Evolutionary conservation across 192 early-diverging fungal genomes (phyloP), one percentile per base, ranked within the genome.

Genomic region (Jimgerdemannia flammicorona): DNA sequence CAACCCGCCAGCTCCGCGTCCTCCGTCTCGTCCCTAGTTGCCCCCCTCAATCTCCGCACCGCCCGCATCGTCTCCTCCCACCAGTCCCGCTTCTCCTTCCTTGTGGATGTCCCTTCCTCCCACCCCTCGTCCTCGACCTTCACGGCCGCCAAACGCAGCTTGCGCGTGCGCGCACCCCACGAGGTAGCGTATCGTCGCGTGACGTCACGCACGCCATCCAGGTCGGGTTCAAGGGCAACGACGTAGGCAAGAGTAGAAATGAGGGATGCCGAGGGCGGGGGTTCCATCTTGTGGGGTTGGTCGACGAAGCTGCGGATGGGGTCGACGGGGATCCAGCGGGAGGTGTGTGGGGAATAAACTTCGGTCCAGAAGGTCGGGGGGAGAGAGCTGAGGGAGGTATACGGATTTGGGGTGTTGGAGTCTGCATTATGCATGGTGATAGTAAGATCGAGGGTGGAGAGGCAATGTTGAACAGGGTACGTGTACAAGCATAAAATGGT

Each of bases 291-390:
- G 11, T 81, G 67, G 20, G 92, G 80, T 10, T 85, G 70, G 70
- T 89, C 84, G 6, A 90, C 78, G 29, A 85, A 49, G 6, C 81
- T 86, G 18, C 84, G 75, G 8, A 90, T 80, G 7, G 89, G 88
- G 77, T 91, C 90, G 20, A 91, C 79, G n/a, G 81, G 81, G n/a
- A 90, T 74, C 93, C 93, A 94, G 73, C 80, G 78, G 66, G 84
- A 73, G n/a, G 73, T 70, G 3, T 75, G 67, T 10, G 77, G 70
- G 14, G 83, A 83, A 64, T 87, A 92, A 8, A 91, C 85, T 71
- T 94, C 93, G 64, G 83, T 81, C 92, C 92, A 94, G 49, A 89
- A 90, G 40, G 83, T 86, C 18, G 92, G 88, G 4, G 85, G 80
- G 3, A 44, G 43, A 17, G 43, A 44, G 54, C 14, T n/a, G 8